Conservation (phyloP, 176 grass and related monocot species). For the Luzula sylvatica region DNA sequence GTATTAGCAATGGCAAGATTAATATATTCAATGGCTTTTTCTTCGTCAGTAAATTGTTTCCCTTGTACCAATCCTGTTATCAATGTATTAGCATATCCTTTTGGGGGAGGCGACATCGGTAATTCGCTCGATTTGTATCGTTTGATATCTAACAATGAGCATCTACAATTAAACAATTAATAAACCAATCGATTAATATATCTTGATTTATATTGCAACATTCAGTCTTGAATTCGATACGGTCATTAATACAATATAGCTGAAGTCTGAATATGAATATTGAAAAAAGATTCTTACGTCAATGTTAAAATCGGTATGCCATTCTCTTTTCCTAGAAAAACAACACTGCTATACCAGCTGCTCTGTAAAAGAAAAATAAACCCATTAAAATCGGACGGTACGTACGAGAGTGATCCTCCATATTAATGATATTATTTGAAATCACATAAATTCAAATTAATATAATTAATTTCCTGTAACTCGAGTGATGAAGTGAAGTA, state of each 20-base stretch:
- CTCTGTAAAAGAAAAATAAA: conserved; percentile 32
- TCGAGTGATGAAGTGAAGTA: conserved; percentile 19
- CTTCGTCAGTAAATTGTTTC: conserved; percentile 35
- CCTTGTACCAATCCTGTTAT: conserved; percentile 78
- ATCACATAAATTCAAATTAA: conserved; percentile 5
- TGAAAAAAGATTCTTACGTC: conserved; percentile 36
- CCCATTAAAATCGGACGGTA: background rate
- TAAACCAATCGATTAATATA: background rate
- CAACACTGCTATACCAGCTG: conserved; percentile 75
- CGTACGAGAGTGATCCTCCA: background rate
- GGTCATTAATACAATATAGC: too few species aligned
- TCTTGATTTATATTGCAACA: background rate
- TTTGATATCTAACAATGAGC: conserved; percentile 43
- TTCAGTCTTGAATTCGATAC: too few species aligned
- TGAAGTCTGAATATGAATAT: background rate
- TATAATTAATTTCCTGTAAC: background rate
- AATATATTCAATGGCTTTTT: conserved; percentile 51
- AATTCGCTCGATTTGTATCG: conserved; percentile 37
- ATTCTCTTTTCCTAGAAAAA: conserved; percentile 63
- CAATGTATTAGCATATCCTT: conserved; percentile 39
- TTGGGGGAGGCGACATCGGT: conserved; percentile 42
- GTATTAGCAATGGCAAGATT: conserved; percentile 26
- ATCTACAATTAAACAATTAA: conserved; percentile 29
- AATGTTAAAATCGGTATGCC: conserved; percentile 74
- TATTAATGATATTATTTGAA: too few species aligned